Evolutionary conservation across 345 rosid genomes (phyloP), one percentile per base, ranked within the genome.

Genomic region (Salix dunnii): DNA sequence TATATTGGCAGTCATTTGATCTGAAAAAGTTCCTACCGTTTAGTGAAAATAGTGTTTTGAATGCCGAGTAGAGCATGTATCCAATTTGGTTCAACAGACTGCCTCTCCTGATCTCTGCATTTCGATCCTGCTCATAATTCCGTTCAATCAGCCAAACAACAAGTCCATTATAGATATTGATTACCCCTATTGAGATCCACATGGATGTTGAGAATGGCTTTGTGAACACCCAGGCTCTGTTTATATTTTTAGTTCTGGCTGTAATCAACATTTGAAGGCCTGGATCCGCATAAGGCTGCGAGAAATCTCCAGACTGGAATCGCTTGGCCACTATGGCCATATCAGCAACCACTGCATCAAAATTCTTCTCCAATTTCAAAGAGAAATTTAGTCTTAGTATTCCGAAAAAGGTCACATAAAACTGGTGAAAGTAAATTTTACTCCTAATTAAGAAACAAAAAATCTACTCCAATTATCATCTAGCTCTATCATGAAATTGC

Each of bases 301-400:
- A 74, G 77, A 80, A 80, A 40, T 77, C 78, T n/a, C 43, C 82
- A 16, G 0, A 48, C 61, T 46, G 51, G 4, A 30, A 67, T 3
- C 82, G 74, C 16, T 78, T 49, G 31, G 86, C 79, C 13, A 77
- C 27, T 7, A 75, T 80, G 2, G 84, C 74, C 7, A 77, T 77
- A 40, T 84, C 86, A 20, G 72, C 84, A 4, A 75, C 82, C 1
- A 68, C 83, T 38, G 79, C 84, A 69, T 77, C 86, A 72, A 67
- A 43, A 5, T 5, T 63, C 84, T 84, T 38, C 5, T 0, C 42
- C 4, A 13, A 3, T 46, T 4, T 16, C 13, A 46, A 16, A 14
- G 5, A 46, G 4, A 16, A 46, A 46, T 12, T 46, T 16, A 46
- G 6, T 46, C 4, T 16, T 46, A 46, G 51, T 33, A 31, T 31